These are phyloP conservation scores for Neofusicoccum cordaticola DNA, from an alignment of 2,329 filamentous ascomycete species.

Conservation along the genomic window DNA sequence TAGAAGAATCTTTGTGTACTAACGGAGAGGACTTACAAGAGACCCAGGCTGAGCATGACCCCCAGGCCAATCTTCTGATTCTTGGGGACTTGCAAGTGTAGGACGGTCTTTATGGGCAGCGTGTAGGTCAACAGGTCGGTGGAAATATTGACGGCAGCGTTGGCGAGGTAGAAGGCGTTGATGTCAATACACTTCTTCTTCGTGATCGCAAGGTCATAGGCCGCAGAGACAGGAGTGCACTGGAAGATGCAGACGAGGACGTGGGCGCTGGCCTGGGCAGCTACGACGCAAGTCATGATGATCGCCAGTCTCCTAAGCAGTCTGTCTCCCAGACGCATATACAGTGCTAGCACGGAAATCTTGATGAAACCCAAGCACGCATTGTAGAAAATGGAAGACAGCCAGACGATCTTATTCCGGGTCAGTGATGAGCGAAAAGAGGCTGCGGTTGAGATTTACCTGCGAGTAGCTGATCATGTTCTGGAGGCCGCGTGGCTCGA, in stretches of 20 bases:
- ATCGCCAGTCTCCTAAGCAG: slow-evolving; percentile 36
- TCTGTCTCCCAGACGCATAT: slow-evolving; percentile 43
- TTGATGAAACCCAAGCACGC: slow-evolving; percentile 48
- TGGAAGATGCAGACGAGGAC: slow-evolving; percentile 25
- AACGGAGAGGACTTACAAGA: slow-evolving; percentile 21
- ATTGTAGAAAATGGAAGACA: slow-evolving; percentile 50
- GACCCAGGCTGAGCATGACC: slow-evolving; percentile 24
- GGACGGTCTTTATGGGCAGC: slow-evolving; percentile 24
- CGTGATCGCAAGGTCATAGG: slow-evolving; percentile 24
- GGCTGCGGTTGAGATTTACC: slow-evolving; percentile 19
- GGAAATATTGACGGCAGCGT: slow-evolving; percentile 24
- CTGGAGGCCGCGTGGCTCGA: slow-evolving; percentile 22
- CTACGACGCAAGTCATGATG: slow-evolving; percentile 41
- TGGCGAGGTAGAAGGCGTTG: slow-evolving; percentile 28
- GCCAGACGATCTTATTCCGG: slow-evolving; percentile 35
- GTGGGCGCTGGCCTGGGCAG: slow-evolving; percentile 27
- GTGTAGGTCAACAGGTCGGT: slow-evolving; percentile 27
- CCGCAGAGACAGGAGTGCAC: slow-evolving; percentile 24
- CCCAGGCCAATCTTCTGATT: slow-evolving; percentile 23
- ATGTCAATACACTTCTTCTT: slow-evolving; percentile 24
- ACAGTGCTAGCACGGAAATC: slow-evolving; percentile 45
- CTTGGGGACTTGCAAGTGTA: slow-evolving; percentile 21
- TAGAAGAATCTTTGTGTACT: not conserved
- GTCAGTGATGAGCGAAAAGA: not conserved
- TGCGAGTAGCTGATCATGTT: slow-evolving; percentile 25